Conservation (phyloP, 2,329 filamentous ascomycete species). For the Claviceps lovelessii region DNA sequence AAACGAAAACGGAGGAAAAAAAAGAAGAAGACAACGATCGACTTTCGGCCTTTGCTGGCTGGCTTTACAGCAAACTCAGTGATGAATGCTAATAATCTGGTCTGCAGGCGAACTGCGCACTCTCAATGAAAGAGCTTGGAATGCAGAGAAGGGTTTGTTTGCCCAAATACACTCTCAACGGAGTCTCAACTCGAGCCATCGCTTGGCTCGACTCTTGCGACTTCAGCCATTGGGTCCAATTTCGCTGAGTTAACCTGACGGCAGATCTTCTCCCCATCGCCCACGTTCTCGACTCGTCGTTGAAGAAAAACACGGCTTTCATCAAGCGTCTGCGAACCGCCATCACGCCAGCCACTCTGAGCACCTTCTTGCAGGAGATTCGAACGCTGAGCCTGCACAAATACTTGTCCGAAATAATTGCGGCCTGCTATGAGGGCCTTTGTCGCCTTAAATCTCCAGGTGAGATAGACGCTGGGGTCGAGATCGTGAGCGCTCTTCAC, state of each 20-base stretch:
- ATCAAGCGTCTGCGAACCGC: constrained; percentile 91
- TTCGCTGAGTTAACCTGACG: neutral
- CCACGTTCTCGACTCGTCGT: constrained; percentile 74
- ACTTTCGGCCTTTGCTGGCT: neutral
- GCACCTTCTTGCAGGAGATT: constrained; percentile 81
- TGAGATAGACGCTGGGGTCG: constrained; percentile 84
- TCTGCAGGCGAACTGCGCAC: constrained; percentile 70
- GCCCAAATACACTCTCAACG: constrained; percentile 2
- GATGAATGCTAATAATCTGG: constrained; percentile 8
- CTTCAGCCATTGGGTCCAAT: neutral
- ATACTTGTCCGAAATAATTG: constrained; percentile 93
- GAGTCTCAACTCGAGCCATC: constrained; percentile 8
- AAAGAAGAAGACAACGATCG: neutral
- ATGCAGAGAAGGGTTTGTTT: constrained; percentile 63
- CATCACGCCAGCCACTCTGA: constrained; percentile 62
- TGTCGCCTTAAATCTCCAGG: constrained; percentile 80
- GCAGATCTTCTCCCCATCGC: constrained; percentile 65
- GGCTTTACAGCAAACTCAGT: neutral
- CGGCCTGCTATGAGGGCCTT: constrained; percentile 86
- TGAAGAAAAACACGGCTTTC: constrained; percentile 97
- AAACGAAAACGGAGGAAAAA: too few species aligned
- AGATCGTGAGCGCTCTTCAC: constrained; percentile 88
- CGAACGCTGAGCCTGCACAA: constrained; percentile 84
- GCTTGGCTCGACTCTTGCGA: constrained; percentile 5
- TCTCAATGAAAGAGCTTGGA: constrained; percentile 78